Base-by-base conservation (phyloP, 139 green algal genomes). In the Axilococcus clingmanii region DNA sequence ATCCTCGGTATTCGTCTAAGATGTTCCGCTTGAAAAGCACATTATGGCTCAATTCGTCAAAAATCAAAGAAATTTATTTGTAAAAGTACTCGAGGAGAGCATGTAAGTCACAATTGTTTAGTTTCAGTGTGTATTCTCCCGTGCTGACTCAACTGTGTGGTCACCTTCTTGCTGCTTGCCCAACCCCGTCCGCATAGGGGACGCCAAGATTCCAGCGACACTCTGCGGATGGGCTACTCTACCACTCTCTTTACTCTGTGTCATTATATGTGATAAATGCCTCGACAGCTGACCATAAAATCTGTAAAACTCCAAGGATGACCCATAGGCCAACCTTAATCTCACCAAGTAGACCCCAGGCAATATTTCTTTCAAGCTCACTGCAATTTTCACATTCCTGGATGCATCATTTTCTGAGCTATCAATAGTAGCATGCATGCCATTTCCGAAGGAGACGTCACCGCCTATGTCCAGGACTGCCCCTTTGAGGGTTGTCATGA, bases 291-390 rank as follows among this genome's bases (percentile, higher is more conserved):
- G 17, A 30, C 35, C 35, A 40, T 62, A 62, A 19, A 62, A 33
- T 29, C 55, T 62, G 40, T 28, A 62, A 8, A 62, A 25, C 28
- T 62, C 37, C 7, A 62, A 16, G 50, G 46, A 36, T 32, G 29
- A 17, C 25, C 53, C 61, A 2, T 19, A 19, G 14, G 15, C 2
- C 22, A 54, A 59, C 16, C 30, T 37, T 1, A 69, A 49, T 53
- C 64, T 44, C 19, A 61, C 57, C 15, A 69, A 43, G 5, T 59
- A 37, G 24, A 69, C 28, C 16, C 53, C 55, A 7, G 61, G 22
- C 44, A 63, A 47, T 24, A 69, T 24, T 30, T 69, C 53, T 22
- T 64, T 42, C n/a, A 52, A 17, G 15, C 59, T 53, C 5, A 61
- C 42, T 15, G 25, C 23, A 20, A 59, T 12, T 31, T 22, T 8